phyloP scores from a whole-genome alignment of 2,329 filamentous ascomycete genomes.

The Pleurostoma richardsiae region DNA sequence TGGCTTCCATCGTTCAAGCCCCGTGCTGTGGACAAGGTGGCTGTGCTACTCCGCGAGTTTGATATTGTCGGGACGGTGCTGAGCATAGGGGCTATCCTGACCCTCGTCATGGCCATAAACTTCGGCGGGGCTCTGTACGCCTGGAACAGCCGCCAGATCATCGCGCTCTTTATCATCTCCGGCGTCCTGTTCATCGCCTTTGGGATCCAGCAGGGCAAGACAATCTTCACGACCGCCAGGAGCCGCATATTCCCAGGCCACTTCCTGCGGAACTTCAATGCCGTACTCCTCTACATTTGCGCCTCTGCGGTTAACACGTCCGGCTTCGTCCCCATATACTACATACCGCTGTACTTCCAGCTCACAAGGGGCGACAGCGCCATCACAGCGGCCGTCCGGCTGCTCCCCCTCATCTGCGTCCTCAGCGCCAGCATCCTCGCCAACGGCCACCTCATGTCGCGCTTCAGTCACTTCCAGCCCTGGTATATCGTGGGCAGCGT shows the following conservation, averaged over 20 bases:
- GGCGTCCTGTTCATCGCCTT: constrained; percentile 2
- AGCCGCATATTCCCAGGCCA: neutral
- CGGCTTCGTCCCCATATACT: constrained; percentile 1
- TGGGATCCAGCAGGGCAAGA: neutral
- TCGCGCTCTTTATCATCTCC: constrained; percentile 9
- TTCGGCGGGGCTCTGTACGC: constrained; percentile 4
- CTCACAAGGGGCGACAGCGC: neutral
- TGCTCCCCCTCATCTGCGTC: neutral
- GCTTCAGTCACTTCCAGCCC: constrained; percentile 1
- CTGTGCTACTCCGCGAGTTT: constrained; percentile 1
- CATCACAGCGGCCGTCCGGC: neutral
- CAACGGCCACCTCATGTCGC: constrained; percentile 2
- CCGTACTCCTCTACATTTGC: neutral
- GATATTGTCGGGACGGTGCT: constrained; percentile 5
- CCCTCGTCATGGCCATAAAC: constrained; percentile 6
- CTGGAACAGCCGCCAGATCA: constrained; percentile 8
- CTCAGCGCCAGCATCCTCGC: constrained; percentile 1
- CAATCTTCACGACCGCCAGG: neutral
- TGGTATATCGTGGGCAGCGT: constrained; percentile 1
- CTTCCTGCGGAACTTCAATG: neutral
- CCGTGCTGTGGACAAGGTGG: neutral
- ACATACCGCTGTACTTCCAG: neutral
- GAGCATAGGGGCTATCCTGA: constrained; percentile 3
- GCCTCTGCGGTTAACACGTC: neutral
- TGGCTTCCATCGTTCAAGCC: neutral